Evolutionary conservation across 495 filamentous ascomycete species (phyloP), one percentile per base, ranked within the genome.

Genomic region (Annulohypoxylon moriforme): DNA sequence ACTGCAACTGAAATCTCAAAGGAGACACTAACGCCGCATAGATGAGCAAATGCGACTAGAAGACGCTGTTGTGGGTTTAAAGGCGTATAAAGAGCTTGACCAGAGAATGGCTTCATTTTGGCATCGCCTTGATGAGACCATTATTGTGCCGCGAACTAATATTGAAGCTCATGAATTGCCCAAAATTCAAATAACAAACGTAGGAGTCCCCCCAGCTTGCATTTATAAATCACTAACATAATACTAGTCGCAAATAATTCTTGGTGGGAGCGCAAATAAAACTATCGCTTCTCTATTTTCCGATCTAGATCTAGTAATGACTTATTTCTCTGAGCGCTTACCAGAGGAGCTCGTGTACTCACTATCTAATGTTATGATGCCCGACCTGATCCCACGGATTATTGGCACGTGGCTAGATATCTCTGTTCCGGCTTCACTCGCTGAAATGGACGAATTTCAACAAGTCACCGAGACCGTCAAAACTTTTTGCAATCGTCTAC

Each of bases 371-470:
- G 83, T 84, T 4, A 85, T 97, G 60, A 86, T 96, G 70, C 89
- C 91, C 0, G 81, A 80, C 64, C 77, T 97, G 14, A 84, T 89
- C 5, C 83, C 87, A 0, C 89, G 86, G 10, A 83, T 96, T 3
- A 91, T 92, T 52, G 83, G 85, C 8, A 82, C 82, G 3, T 96
- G 93, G 89, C 85, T 99, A 16, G 88, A 92, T 20, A 86, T 89
- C 27, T 85, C 88, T 0, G 89, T 99, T 16, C 95, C 96, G 2
- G 80, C 89, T 2, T 88, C 90, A 1, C 81, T 97, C 1, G 81
- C 84, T 24, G 90, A 89, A 13, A 86, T 98, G 72, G 80, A 84
- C 5, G 81, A 82, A 8, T 97, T 97, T 74, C 87, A 94, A 71
- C 79, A 82, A 1, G 84, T 89, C 1, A 83, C 96, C 9, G 80